Evolutionary conservation across 1,139 yeast species (phyloP), one percentile per base, ranked within the genome.

Genomic region (Nematodospora anomalae): DNA sequence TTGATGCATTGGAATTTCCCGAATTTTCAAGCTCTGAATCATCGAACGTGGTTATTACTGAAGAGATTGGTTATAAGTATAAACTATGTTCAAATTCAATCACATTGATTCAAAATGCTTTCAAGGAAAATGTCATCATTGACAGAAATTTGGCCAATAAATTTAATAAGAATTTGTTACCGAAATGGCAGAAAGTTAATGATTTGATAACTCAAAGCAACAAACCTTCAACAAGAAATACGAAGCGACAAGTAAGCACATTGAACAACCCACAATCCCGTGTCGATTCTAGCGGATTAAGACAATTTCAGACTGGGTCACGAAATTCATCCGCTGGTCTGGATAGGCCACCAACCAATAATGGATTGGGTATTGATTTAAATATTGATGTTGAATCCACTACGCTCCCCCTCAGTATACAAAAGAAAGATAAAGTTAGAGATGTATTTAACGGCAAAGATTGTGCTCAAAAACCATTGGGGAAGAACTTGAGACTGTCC

Each of bases 331-430:
- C 24, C 10, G 14, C 29, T 12, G 33, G 41, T 26, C 16, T 21
- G 12, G 24, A 16, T 10, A 41, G 35, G 4, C 24, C 34, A 10
- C 35, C 36, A 16, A 26, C 25, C 4, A 41, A 41, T 23, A 43
- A 42, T 35, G 62, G 64, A 3, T 43, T 55, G 23, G 72, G 74
- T 1, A 52, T 68, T 24, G 68, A 67, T 46, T 52, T 68, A n/a
- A 66, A 69, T 8, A 37, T 68, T 4, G 68, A 52, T 25, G 55
- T 67, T 6, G 62, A 65, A 28, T 25, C 45, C 1, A 52, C 57
- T 6, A 42, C 52, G 8, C 57, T 63, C 4, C 73, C 74, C 1
- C 55, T 57, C 30, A 67, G 73, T 43, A 57, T 66, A 15, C 51
- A 53, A 29, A 64, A 64, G 37, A 51, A 55, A 21, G 63, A 64